Evolutionary conservation across 73 alveolate genomes (phyloP).

Genomic region (Paramecium pentaurelia): DNA sequence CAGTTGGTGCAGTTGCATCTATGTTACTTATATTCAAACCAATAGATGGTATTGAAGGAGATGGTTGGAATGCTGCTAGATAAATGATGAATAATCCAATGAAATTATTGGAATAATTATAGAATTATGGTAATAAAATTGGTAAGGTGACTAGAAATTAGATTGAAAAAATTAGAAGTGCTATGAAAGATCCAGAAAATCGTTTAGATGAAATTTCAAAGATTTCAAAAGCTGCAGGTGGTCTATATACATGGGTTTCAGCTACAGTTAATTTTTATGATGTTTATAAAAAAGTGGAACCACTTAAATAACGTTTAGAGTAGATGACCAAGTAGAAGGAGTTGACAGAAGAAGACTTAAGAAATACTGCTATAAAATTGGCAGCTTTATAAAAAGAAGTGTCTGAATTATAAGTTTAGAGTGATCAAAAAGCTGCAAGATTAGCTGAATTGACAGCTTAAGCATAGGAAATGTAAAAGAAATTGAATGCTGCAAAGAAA

Average conservation of each 20-base stretch:
- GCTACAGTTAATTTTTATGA: constrained; percentile 68
- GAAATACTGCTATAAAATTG: constrained; percentile 68
- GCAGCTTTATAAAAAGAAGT: constrained; percentile 73
- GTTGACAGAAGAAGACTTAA: constrained; percentile 69
- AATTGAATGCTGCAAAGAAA: constrained; percentile 97
- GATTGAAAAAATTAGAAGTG: constrained; percentile 46
- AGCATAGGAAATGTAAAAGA: constrained; percentile 87
- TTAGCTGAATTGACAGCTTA: constrained; percentile 84
- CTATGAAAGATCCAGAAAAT: constrained; percentile 52
- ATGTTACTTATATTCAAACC: constrained; percentile 74
- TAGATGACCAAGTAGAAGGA: constrained; percentile 66
- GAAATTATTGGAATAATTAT: constrained; percentile 63
- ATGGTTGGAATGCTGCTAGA: constrained; percentile 82
- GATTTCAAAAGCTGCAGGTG: constrained; percentile 81
- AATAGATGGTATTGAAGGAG: constrained; percentile 68
- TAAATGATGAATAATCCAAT: constrained; percentile 66
- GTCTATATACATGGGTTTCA: constrained; percentile 76
- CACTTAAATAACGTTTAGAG: constrained; percentile 70
- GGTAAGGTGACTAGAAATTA: constrained; percentile 45
- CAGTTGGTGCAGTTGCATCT: constrained; percentile 73
- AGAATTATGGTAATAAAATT: constrained; percentile 64
- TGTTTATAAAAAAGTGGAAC: constrained; percentile 56
- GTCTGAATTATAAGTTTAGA: constrained; percentile 69
- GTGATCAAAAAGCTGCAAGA: constrained; percentile 67
- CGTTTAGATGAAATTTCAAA: constrained; percentile 61